Base-by-base conservation (phyloP, 495 filamentous ascomycete genomes). In the Neurospora sp. region DNA sequence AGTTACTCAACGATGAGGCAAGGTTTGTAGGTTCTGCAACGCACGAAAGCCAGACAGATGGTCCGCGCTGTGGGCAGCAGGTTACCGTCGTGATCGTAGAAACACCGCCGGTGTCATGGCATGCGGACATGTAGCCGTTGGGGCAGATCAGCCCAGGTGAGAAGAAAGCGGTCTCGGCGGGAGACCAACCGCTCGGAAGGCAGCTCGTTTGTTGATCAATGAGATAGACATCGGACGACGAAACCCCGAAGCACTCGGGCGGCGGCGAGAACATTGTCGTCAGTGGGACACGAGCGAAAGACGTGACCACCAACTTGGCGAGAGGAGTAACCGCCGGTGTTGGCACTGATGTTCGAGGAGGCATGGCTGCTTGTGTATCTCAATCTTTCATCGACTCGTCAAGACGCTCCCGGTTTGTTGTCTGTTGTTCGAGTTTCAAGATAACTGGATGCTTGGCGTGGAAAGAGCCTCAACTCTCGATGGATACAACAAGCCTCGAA, bases 91-190 rank as follows among this genome's bases (percentile, higher is more conserved):
- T 78, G 72, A 79, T 76, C 38, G 71, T 73, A 23, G n/a, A 27
- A 14, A 76, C 75, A 1, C 75, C 74, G 5, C 48, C 69, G 41
- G 44, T 73, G 40, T 77, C 71, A 12, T 72, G 71, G 48, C 79
- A 79, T 3, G 78, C 78, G 20, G 38, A 71, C 69, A 59, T 75
- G 70, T 79, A 81, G 39, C 78, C 79, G n/a, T 59, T 62, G 1
- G 79, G 79, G 71, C 79, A 80, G 3, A 70, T 31, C 27, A 79
- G 40, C 23, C 79, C 79, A 3, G 79, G 79, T 5, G 78, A 79
- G 72, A 78, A 81, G 72, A 75, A 78, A 11, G 76, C 71, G 23
- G 69, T 73, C 14, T 73, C 70, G 23, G 72, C 70, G 14, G 69
- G 71, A 20, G 48, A 40, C 66, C 78, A 80, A 4, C 78, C 73